phyloP scores from a whole-genome alignment of 2,329 filamentous ascomycete species.

The Apiospora arundinis region DNA sequence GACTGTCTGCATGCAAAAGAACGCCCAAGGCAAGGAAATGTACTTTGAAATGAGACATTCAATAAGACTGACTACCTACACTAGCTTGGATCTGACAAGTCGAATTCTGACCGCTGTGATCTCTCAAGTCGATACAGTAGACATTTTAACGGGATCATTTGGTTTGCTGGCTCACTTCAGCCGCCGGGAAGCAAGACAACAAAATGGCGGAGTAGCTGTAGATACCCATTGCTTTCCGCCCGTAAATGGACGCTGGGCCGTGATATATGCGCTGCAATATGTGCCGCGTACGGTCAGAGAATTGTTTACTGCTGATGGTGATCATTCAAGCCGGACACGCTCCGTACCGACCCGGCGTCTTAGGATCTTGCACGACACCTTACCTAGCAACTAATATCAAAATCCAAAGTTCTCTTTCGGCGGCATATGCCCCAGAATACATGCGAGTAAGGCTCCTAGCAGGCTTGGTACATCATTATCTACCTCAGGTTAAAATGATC shows the following conservation, averaged over 20 bases:
- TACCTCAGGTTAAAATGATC: not conserved
- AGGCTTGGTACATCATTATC: not conserved
- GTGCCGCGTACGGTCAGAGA: not conserved
- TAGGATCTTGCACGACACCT: not conserved
- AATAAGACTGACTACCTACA: not conserved
- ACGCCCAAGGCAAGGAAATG: not conserved
- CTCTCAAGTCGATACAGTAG: not conserved
- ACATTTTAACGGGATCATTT: not conserved
- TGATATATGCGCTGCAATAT: not conserved
- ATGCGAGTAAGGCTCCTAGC: not conserved
- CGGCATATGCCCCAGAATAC: not conserved
- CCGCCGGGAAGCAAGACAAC: slow-evolving; percentile 3
- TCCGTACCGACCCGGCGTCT: not conserved
- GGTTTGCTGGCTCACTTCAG: slow-evolving; percentile 8
- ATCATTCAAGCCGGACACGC: not conserved
- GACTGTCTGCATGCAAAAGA: not conserved
- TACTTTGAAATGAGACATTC: not conserved
- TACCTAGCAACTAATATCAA: not conserved
- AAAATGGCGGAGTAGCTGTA: not conserved
- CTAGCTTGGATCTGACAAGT: slow-evolving; percentile 8
- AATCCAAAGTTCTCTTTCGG: too few relatives aligned
- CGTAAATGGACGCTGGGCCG: not conserved
- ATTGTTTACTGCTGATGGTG: not conserved
- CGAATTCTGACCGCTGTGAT: not conserved
- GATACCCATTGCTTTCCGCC: slow-evolving; percentile 3